These are phyloP conservation scores for Penicillium turbatum DNA, from an alignment of 495 filamentous ascomycete genomes.

Conservation along the genomic window DNA sequence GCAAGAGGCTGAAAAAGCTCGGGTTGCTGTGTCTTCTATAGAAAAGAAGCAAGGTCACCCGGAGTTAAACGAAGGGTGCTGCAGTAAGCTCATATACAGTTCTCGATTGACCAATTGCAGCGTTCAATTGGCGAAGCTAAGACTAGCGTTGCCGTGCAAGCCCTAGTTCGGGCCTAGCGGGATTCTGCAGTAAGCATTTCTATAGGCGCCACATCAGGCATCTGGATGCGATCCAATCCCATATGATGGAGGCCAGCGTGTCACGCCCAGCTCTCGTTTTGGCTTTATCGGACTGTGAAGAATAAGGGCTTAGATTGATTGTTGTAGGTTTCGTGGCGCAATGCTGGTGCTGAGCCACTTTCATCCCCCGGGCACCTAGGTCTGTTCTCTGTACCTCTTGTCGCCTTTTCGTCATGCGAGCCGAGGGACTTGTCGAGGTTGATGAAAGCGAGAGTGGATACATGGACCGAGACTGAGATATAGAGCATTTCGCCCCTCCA, in stretches of 20 bases:
- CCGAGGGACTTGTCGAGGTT: neutral
- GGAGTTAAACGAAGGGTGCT: neutral
- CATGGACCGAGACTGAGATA: neutral
- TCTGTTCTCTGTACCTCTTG: neutral
- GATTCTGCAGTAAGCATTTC: constrained; percentile 10
- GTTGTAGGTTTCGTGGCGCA: constrained; percentile 1
- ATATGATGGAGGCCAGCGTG: neutral
- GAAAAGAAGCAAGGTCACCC: neutral
- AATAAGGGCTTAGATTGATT: neutral
- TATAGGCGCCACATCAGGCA: constrained; percentile 7
- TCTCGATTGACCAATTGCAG: constrained; percentile 2
- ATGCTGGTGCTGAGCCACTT: neutral
- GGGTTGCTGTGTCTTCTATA: too few species aligned
- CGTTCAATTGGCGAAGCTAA: constrained; percentile 5
- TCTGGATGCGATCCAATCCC: constrained; percentile 9
- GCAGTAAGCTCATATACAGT: constrained; percentile 2
- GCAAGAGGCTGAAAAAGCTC: neutral
- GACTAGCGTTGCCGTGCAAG: neutral
- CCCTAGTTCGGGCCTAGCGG: neutral
- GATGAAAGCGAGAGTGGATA: neutral
- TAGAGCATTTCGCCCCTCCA: neutral
- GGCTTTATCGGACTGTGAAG: neutral
- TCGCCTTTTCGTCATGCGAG: neutral
- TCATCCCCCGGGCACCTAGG: neutral
- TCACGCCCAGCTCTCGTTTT: neutral